These are phyloP conservation scores for Leonotis leonurus DNA, from an alignment of 257 asterid species.

Conservation along the genomic window DNA sequence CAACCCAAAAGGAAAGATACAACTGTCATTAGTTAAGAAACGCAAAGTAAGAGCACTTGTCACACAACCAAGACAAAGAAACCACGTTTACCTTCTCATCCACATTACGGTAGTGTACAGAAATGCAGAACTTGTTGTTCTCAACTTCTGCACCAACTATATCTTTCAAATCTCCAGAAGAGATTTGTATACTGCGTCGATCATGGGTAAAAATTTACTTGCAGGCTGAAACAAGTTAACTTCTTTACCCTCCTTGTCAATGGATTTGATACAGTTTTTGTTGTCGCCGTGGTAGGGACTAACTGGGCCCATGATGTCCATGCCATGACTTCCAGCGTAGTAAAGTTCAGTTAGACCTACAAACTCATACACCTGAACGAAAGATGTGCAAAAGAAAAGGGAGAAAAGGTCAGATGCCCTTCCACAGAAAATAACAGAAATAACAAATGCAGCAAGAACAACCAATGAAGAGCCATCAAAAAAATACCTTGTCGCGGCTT, in stretches of 20 bases:
- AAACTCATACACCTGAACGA: conserved; percentile 70
- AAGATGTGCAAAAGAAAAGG: neutral
- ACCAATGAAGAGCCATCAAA: neutral
- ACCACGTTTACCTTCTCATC: conserved; percentile 59
- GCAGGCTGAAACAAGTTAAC: conserved; percentile 94
- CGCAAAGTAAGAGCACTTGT: neutral
- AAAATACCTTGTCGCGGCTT: conserved; percentile 92
- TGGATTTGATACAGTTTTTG: conserved; percentile 49
- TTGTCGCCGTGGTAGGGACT: conserved; percentile 41
- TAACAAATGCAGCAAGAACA: neutral
- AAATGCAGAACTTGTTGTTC: conserved; percentile 89
- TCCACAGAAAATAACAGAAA: neutral
- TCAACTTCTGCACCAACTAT: conserved; percentile 71
- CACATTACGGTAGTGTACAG: conserved; percentile 94
- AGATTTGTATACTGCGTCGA: conserved; percentile 62
- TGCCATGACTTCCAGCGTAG: conserved; percentile 97
- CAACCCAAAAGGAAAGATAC: neutral
- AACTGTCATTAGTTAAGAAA: neutral
- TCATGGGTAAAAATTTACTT: conserved; percentile 83
- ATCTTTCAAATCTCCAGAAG: conserved; percentile 60
- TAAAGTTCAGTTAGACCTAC: conserved; percentile 79
- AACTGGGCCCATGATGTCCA: conserved; percentile 97
- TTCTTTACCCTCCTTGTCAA: conserved; percentile 86
- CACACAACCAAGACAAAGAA: neutral
- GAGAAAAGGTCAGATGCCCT: neutral